phyloP scores from a whole-genome alignment of 2,329 filamentous ascomycete species.

The Paradendryphiella salina region DNA sequence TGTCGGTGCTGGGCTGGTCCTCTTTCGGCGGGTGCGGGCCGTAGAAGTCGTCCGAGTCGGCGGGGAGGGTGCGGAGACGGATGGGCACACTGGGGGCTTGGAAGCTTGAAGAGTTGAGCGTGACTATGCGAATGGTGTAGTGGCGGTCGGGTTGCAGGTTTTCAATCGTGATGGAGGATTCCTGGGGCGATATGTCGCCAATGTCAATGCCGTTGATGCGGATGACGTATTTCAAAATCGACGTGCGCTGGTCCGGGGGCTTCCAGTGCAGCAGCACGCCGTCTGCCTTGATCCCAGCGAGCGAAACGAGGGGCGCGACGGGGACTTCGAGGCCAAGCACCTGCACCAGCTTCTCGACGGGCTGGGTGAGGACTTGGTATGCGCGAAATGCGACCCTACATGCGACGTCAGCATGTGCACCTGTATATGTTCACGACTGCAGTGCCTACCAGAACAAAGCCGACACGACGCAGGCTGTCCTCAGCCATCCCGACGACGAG shows the following conservation, averaged over 20 bases:
- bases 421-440: neutral
- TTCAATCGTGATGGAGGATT: slow-evolving; percentile 88
- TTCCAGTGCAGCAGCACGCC: slow-evolving; percentile 92
- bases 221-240: slow-evolving; percentile 84
- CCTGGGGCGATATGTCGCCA: slow-evolving; percentile 78
- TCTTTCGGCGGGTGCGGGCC: slow-evolving; percentile 58
- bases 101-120: slow-evolving; percentile 88
- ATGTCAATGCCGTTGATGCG: slow-evolving; percentile 93
- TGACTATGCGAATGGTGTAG: slow-evolving; percentile 91
- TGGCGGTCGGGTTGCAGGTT: slow-evolving; percentile 84
- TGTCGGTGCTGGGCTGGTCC: slow-evolving; percentile 38
- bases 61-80: slow-evolving; percentile 70
- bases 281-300: slow-evolving; percentile 85
- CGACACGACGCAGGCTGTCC: slow-evolving; percentile 41
- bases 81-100: slow-evolving; percentile 86
- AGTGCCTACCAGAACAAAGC: slow-evolving; percentile 43
- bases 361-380: slow-evolving; percentile 85
- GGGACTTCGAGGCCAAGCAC: slow-evolving; percentile 95
- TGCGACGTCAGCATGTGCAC: neutral
- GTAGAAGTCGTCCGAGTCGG: slow-evolving; percentile 51
- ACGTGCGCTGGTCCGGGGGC: slow-evolving; percentile 65
- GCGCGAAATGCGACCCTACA: slow-evolving; percentile 80
- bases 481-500: slow-evolving; percentile 43
- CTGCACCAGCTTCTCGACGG: slow-evolving; percentile 85
- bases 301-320: slow-evolving; percentile 81